Evolutionary conservation across 2,329 filamentous ascomycete species (phyloP), one percentile per base, ranked within the genome.

Genomic region (Dactylellina cionopaga): DNA sequence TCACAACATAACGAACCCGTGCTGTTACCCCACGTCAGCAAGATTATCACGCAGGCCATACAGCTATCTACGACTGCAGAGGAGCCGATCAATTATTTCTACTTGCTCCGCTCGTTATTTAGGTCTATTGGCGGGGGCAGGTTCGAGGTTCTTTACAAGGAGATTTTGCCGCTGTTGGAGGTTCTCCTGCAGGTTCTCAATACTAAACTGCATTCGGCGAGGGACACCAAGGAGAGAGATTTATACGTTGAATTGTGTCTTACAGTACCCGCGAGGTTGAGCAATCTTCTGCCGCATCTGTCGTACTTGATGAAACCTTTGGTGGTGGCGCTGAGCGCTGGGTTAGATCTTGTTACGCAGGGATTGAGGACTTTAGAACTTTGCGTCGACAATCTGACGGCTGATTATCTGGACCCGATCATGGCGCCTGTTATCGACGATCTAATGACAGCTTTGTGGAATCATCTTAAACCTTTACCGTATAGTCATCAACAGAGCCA

Each of bases 381-480:
- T 1, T 99, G 95, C 78, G 95, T 99, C 15, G 95, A 99, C 75
- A 99, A 99, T 77, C 85, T 99, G 0, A 99, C 96, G 0, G 94
- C 95, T 0, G 95, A 99, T 78, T 99, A 99, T 78, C 83, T 99
- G 11, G 95, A 99, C 77, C 96, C 95, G 0, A 98, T 99, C 77
- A 99, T 99, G 94, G 92, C 94, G 1, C 96, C 95, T 0, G 96
- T 98, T 24, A 98, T 99, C 80, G 94, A 99, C 77, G 95, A 99
- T 79, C 84, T 99, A 44, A 99, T 99, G 95, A 95, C 92, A 47
- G 94, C 94, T 0, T 84, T 99, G 0, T 99, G 96, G 85, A 93
- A 97, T 75, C 96, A 99, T 80, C 85, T 99, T 41, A 91, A 90
- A 77, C 96, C 95, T 5, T 90, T 93, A 74, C 95, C 95, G 0